Evolutionary conservation across 768 basidiomycete genomes (phyloP).

Genomic region (Mycena albidolilacea): DNA sequence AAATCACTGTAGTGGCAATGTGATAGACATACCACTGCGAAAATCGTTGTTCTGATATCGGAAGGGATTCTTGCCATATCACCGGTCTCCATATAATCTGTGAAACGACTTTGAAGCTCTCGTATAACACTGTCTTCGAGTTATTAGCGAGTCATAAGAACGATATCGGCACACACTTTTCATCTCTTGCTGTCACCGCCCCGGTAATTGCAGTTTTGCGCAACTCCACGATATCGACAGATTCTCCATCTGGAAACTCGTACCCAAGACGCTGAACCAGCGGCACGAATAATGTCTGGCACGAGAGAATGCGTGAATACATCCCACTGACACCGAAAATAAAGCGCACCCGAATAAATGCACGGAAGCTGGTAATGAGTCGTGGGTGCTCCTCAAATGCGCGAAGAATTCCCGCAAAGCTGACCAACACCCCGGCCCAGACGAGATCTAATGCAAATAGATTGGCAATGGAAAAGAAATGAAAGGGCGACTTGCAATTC

Average conservation of each 20-base stretch:
- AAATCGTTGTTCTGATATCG: slow-evolving; percentile 72
- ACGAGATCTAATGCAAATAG: slow-evolving; percentile 72
- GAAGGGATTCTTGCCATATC: slow-evolving; percentile 84
- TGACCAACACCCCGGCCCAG: slow-evolving; percentile 78
- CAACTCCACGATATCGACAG: slow-evolving; percentile 76
- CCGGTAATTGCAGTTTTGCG: slow-evolving; percentile 80
- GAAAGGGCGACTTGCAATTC: slow-evolving; percentile 68
- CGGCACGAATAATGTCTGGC: slow-evolving; percentile 78
- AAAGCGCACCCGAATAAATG: slow-evolving; percentile 68
- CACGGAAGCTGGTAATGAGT: slow-evolving; percentile 67
- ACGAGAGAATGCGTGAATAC: background rate
- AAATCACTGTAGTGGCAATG: background rate
- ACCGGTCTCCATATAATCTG: slow-evolving; percentile 74
- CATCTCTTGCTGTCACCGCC: slow-evolving; percentile 53
- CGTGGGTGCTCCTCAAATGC: slow-evolving; percentile 86
- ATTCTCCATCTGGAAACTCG: slow-evolving; percentile 76
- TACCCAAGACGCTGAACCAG: slow-evolving; percentile 85
- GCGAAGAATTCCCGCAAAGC: slow-evolving; percentile 64
- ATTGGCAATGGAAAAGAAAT: slow-evolving; percentile 6
- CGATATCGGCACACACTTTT: background rate
- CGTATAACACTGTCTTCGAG: slow-evolving; percentile 68
- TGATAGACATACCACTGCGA: slow-evolving; percentile 59
- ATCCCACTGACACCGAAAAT: background rate
- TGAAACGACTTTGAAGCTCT: slow-evolving; percentile 81
- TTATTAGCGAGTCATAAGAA: background rate